These are phyloP conservation scores for Suhomyces wounanorum DNA, from an alignment of 1,139 yeast species.

Conservation along the genomic window DNA sequence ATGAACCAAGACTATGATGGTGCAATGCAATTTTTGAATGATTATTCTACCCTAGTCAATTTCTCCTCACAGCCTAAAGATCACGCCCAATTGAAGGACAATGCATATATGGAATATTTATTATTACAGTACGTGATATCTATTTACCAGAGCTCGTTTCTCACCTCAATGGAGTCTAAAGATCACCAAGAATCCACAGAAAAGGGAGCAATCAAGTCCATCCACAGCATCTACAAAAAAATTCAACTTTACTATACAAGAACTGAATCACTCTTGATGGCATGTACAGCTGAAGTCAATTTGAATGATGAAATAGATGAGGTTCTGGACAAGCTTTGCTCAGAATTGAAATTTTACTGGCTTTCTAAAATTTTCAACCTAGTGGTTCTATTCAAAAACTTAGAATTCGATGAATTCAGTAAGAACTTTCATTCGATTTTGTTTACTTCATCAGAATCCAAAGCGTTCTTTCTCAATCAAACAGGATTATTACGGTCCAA, in stretches of 20 bases:
- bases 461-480: slow-evolving; percentile 6
- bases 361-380: slow-evolving; percentile 26
- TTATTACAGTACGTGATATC: slow-evolving; percentile 27
- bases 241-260: slow-evolving; percentile 25
- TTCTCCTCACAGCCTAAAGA: slow-evolving; percentile 29
- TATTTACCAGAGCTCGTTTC: slow-evolving; percentile 25
- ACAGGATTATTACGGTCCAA: slow-evolving; percentile 21
- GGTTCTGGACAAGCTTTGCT: slow-evolving; percentile 1
- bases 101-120: slow-evolving; percentile 30
- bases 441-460: neutral
- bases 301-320: neutral
- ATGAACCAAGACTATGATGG: slow-evolving; percentile 25
- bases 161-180: slow-evolving; percentile 14
- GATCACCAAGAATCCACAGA: neutral
- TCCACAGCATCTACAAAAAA: slow-evolving; percentile 25
- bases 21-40: slow-evolving; percentile 23
- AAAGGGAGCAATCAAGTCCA: slow-evolving; percentile 12
- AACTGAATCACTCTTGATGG: slow-evolving; percentile 21
- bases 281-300: neutral
- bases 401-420: slow-evolving; percentile 28
- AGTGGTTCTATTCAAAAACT: slow-evolving; percentile 27
- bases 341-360: slow-evolving; percentile 27
- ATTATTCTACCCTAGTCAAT: slow-evolving; percentile 23
- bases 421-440: slow-evolving; percentile 24
- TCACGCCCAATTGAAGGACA: slow-evolving; percentile 21